phyloP scores from a whole-genome alignment of 2,329 filamentous ascomycete species.

The Diaporthe australafricana region DNA sequence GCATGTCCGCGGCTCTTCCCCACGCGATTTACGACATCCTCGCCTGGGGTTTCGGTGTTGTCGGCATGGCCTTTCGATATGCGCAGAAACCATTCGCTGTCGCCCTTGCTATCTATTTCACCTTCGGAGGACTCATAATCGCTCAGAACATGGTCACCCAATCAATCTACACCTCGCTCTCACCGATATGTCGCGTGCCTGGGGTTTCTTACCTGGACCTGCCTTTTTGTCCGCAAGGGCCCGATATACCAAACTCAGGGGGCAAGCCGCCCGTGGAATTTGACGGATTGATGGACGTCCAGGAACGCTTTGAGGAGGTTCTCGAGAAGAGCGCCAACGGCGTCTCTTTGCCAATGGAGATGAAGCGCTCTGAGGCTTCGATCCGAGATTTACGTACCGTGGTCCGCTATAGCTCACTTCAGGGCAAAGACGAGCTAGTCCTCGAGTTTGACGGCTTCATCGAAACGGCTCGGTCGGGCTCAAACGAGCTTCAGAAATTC shows the following conservation, averaged over 20 bases:
- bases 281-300: slow-evolving; percentile 78
- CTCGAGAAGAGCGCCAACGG: slow-evolving; percentile 75
- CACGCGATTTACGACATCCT: slow-evolving; percentile 53
- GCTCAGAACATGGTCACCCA: slow-evolving; percentile 71
- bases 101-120: slow-evolving; percentile 70
- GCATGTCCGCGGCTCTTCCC: slow-evolving; percentile 51
- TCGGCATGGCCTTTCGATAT: slow-evolving; percentile 69
- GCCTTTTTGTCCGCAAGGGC: slow-evolving; percentile 67
- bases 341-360: slow-evolving; percentile 77
- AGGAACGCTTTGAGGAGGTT: slow-evolving; percentile 81
- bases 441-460: slow-evolving; percentile 83
- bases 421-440: slow-evolving; percentile 76
- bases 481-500: slow-evolving; percentile 77
- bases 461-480: slow-evolving; percentile 72
- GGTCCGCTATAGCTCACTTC: slow-evolving; percentile 76
- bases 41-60: slow-evolving; percentile 65
- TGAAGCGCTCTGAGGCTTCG: slow-evolving; percentile 81
- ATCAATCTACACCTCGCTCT: slow-evolving; percentile 71
- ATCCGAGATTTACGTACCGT: slow-evolving; percentile 80
- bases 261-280: slow-evolving; percentile 68
- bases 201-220: slow-evolving; percentile 71
- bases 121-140: slow-evolving; percentile 68
- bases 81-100: slow-evolving; percentile 74
- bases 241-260: slow-evolving; percentile 28
- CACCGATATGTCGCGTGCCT: slow-evolving; percentile 78